Evolutionary conservation across 2,329 filamentous ascomycete genomes (phyloP), one percentile per base, ranked within the genome.

Genomic region (Colletotrichum tamarilloi): DNA sequence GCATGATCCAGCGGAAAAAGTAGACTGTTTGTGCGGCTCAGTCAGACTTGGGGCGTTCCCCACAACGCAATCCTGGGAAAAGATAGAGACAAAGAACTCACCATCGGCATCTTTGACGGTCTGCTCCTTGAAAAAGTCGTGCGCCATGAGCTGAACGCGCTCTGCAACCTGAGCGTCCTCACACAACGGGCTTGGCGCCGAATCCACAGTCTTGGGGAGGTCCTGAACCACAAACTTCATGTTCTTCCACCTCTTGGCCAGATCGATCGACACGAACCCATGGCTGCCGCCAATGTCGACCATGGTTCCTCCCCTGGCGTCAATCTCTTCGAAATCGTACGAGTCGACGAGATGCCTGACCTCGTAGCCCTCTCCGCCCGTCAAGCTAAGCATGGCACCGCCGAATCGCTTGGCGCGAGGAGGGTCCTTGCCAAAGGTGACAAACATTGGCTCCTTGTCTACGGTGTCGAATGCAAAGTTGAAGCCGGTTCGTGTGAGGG

Each of bases 271-370:
- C n/a, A 88, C 86, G 59, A 90, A 88, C 0, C 90, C 90, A 65
- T 88, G 87, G 22, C 87, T 88, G 2, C 90, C 90, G 11, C 90
- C 90, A 16, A 91, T 76, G 67, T 92, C 90, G 5, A 92, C 88
- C 52, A 92, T 80, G 0, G 84, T 88, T 3, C 86, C 89, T 5
- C 80, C 79, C 1, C 72, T 77, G 0, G 79, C 79, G 63, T 89
- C 82, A 1, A 91, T 78, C 1, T 82, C 83, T 1, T 83, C 79
- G 76, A 91, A 87, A 76, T 90, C 86, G 76, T 88, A 91, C 56
- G 85, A 87, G 49, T 88, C 80, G 2, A 90, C 82, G 11, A 92
- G 82, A 75, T 90, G 84, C 28, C 80, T 80, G 5, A 90, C 76
- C 75, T 90, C 87, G 75, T 90, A 90, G 0, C 89, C 89, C 76